Conservation (phyloP, 768 basidiomycete species). For the Rubroboletus pulcherrimus region DNA sequence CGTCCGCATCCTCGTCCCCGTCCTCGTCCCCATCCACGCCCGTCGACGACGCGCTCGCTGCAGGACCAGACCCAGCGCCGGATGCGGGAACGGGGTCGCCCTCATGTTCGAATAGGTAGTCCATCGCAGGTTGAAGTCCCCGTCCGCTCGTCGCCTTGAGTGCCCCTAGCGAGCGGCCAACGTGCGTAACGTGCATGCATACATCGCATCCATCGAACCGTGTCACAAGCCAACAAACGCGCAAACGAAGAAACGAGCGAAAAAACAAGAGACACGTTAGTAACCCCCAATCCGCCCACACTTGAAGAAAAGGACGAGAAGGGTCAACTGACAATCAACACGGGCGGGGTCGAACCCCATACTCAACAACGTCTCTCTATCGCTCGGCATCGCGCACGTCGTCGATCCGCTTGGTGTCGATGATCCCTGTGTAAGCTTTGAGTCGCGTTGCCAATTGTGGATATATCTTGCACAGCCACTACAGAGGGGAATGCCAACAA, state of each 20-base stretch:
- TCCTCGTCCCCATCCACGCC: conserved; percentile 46
- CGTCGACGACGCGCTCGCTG: neutral
- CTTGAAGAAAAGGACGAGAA: neutral
- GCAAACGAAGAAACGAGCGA: neutral
- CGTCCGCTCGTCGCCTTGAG: conserved; percentile 77
- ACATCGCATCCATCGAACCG: neutral
- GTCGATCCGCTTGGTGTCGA: neutral
- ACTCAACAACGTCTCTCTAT: conserved; percentile 69
- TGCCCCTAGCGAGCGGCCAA: conserved; percentile 58
- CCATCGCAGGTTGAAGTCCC: conserved; percentile 90
- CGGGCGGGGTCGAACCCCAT: conserved; percentile 88
- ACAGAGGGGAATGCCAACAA: no score
- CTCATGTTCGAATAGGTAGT: conserved; percentile 80
- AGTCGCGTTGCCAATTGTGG: neutral
- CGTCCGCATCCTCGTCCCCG: conserved; percentile 65
- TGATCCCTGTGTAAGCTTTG: neutral
- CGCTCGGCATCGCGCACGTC: conserved; percentile 39
- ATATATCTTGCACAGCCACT: neutral
- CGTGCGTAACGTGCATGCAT: neutral
- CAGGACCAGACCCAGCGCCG: conserved; percentile 22
- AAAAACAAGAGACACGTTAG: neutral
- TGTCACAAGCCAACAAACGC: neutral
- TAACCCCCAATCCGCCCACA: neutral
- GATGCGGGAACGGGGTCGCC: conserved; percentile 70
- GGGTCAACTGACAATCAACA: conserved; percentile 69